Base-by-base conservation (phyloP, 805 yeast species). In the Pichia kluyveri region DNA sequence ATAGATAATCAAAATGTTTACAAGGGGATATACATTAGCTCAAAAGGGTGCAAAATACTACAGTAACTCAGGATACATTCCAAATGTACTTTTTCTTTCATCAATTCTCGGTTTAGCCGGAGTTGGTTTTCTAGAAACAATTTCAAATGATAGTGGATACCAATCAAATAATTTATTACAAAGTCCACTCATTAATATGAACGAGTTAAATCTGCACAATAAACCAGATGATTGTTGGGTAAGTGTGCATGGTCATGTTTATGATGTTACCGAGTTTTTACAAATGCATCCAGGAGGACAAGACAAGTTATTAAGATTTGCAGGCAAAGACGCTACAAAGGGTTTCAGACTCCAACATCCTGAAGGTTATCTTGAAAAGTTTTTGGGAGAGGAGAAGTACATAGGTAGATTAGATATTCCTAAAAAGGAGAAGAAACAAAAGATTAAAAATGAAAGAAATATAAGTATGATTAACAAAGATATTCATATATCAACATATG, bases 241-340 rank as follows among this genome's bases (percentile, higher is more conserved):
- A 4, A 79, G 79, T 37, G 72, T 91, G 8, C 78, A 79, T 43
- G 87, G 90, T 2, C 83, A 79, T 57, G 96, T 91, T 2, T 91
- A 86, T 68, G 87, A 90, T 60, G 71, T 91, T n/a, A 82, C 96
- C 1, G 82, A 85, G 8, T 91, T 93, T 63, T 60, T 91, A 36
- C 70, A 77, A 45, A 89, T 79, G 61, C 99, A 91, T 56, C 99
- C 99, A 0, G 99, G 99, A 31, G 99, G 99, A 2, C 79, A 71
- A 5, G 80, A 77, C 9, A 86, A 87, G 58, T 66, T 91, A 40
- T 70, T 86, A 79, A 75, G 77, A 45, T 79, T 85, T 58, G 95
- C 95, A 1, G 96, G 96, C 0, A 51, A 47, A 15, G 78, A 77
- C 57, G 81, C 77, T 8, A 67, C 76, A 3, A 52, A 47, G 19